Conservation (phyloP, 192 early-diverging fungal genomes). For the Physocladia obscura region DNA sequence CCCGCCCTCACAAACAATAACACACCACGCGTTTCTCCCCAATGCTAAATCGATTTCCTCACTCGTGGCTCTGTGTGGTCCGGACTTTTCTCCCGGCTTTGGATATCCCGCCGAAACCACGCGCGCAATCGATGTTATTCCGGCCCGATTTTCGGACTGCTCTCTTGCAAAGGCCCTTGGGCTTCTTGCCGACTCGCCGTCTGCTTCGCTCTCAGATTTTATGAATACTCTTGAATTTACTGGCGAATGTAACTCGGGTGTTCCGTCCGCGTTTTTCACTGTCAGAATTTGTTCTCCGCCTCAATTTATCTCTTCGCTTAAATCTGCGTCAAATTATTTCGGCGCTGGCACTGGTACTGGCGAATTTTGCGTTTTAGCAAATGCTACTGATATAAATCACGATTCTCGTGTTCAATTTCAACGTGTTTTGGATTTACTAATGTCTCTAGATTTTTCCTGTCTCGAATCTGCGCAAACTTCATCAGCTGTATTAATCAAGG, state of each 20-base stretch:
- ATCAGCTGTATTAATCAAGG: too few species aligned
- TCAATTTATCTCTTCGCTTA: too few species aligned
- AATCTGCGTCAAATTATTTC: too few species aligned
- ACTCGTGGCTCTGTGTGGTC: conserved; percentile 35
- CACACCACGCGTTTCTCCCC: conserved; percentile 2
- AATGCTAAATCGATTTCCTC: not conserved
- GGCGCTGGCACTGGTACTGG: too few species aligned
- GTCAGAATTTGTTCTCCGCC: too few species aligned
- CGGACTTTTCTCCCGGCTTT: not conserved
- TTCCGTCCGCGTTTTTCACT: too few species aligned
- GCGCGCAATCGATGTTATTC: not conserved
- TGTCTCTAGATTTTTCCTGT: too few species aligned
- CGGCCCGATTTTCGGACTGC: conserved; percentile 51
- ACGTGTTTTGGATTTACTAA: too few species aligned
- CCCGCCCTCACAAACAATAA: conserved; percentile 7
- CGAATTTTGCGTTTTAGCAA: too few species aligned
- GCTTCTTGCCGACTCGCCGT: not conserved
- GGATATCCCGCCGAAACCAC: not conserved
- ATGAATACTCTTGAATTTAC: conserved; percentile 68
- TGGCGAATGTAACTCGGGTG: conserved; percentile 77
- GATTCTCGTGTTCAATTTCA: too few species aligned
- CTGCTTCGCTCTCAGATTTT: conserved; percentile 55
- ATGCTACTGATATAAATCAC: too few species aligned
- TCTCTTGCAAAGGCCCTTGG: conserved; percentile 49
- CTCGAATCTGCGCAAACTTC: too few species aligned